phyloP scores from a whole-genome alignment of 805 yeast genomes.

The Cyberlindnera nakhonratchasimensis region DNA sequence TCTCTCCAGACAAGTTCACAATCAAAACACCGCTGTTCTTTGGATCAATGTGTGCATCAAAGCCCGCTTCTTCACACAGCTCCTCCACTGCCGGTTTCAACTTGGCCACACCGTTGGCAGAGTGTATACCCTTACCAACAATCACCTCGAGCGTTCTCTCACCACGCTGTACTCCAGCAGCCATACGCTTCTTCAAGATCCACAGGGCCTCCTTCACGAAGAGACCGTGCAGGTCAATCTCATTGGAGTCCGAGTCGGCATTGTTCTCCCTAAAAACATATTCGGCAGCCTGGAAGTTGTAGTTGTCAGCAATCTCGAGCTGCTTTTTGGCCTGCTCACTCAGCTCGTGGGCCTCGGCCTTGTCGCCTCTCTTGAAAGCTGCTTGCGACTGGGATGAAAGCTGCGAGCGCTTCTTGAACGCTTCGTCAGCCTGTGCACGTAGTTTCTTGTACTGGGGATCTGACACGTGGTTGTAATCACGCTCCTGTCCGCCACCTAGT shows the following conservation, averaged over 20 bases:
- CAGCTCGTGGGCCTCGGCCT: slow-evolving; percentile 64
- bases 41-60: slow-evolving; percentile 59
- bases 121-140: slow-evolving; percentile 91
- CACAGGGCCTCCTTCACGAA: slow-evolving; percentile 85
- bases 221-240: slow-evolving; percentile 90
- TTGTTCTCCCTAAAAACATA: slow-evolving; percentile 87
- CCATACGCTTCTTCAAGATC: slow-evolving; percentile 68
- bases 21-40: slow-evolving; percentile 80
- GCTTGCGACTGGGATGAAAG: slow-evolving; percentile 66
- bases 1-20: slow-evolving; percentile 54
- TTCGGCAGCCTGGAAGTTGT: slow-evolving; percentile 81
- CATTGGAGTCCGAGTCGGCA: slow-evolving; percentile 78
- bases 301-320: slow-evolving; percentile 56
- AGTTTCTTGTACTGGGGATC: slow-evolving; percentile 61
- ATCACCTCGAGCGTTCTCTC: slow-evolving; percentile 72
- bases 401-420: slow-evolving; percentile 52
- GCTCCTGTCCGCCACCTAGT: slow-evolving; percentile 24
- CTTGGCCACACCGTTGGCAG: slow-evolving; percentile 77
- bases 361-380: slow-evolving; percentile 76
- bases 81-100: slow-evolving; percentile 85
- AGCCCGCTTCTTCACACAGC: slow-evolving; percentile 62
- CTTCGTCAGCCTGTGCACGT: slow-evolving; percentile 65
- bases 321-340: slow-evolving; percentile 67
- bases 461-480: slow-evolving; percentile 71
- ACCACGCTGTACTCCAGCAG: slow-evolving; percentile 52